Conservation (phyloP, 768 basidiomycete genomes). For the Scleroderma citrinum region DNA sequence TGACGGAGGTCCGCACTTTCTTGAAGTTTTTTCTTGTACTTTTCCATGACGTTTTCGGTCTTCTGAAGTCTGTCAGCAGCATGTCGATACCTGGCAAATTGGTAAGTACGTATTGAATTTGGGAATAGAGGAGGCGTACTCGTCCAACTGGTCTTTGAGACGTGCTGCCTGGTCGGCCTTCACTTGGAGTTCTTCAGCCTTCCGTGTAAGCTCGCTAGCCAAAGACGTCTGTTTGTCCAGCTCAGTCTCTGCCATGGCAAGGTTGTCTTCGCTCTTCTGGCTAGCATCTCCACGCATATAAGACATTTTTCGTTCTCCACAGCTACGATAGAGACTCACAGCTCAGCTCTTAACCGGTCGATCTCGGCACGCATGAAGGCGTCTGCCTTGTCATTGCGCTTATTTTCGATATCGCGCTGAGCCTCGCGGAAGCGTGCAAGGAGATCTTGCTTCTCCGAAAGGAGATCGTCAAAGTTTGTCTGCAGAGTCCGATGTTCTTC, state of each 20-base stretch:
- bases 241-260: conserved; percentile 75
- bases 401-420: conserved; percentile 52
- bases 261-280: conserved; percentile 91
- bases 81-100: conserved; percentile 66
- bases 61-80: conserved; percentile 89
- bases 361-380: conserved; percentile 75
- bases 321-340: conserved; percentile 52
- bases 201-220: conserved; percentile 69
- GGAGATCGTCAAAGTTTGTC: conserved; percentile 67
- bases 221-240: conserved; percentile 71
- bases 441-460: conserved; percentile 76
- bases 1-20: conserved; percentile 88
- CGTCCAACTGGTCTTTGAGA: conserved; percentile 92
- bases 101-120: neutral
- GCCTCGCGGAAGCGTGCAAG: conserved; percentile 54
- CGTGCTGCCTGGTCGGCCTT: conserved; percentile 72
- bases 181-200: conserved; percentile 73
- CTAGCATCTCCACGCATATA: conserved; percentile 41
- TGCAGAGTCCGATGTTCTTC: conserved; percentile 75
- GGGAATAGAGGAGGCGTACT: conserved; percentile 41
- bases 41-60: conserved; percentile 96
- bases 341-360: conserved; percentile 70
- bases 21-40: conserved; percentile 97
- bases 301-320: conserved; percentile 7
- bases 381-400: conserved; percentile 66